Base-by-base conservation (phyloP, 306 rosid genomes). In the Boehmeria nivea region DNA sequence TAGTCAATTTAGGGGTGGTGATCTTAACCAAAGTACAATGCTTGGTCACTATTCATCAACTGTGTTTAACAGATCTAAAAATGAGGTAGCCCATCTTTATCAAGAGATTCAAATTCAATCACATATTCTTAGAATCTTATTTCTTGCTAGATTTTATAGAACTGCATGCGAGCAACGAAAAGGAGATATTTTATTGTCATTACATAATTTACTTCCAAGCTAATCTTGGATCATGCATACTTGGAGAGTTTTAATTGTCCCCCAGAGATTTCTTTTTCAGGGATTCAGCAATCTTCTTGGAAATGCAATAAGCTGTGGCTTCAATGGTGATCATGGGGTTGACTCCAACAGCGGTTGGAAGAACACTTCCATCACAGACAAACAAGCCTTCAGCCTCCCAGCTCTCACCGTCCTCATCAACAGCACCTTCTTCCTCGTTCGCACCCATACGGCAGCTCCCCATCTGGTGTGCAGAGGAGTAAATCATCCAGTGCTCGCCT, bases 311-410 rank as follows among this genome's bases (percentile, higher is more conserved):
- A 19, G 96, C 82, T 4, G 93, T 91, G 65, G 99, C 71, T 73
- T 87, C 66, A 17, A 91, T 87, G 36, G 99, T 87, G 51, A 91
- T 46, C 99, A 91, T 91, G n/a, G 99, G 99, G 51, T 91, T 91
- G 40, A 87, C 89, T 18, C 99, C 99, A 77, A 82, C 12, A 19
- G 96, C 99, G 48, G 64, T 75, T 1, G 96, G 99, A 8, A 91
- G 75, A 71, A 91, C 71, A 33, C 99, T 91, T 28, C 81, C 96
- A 67, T 91, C 99, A 64, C 99, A 91, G 3, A 78, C 93, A 71
- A 61, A 87, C 68, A 91, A 69, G 1, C 91, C 86, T 66, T 77
- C 61, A 52, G 96, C 99, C 72, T 91, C 99, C 96, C 94, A 91
- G 27, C 95, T 76, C 50, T 84, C 89, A 38, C 95, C 99, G 48